These are phyloP conservation scores for Ceratobasidium sp. DNA, from an alignment of 1,284 basidiomycete genomes.

Conservation along the genomic window DNA sequence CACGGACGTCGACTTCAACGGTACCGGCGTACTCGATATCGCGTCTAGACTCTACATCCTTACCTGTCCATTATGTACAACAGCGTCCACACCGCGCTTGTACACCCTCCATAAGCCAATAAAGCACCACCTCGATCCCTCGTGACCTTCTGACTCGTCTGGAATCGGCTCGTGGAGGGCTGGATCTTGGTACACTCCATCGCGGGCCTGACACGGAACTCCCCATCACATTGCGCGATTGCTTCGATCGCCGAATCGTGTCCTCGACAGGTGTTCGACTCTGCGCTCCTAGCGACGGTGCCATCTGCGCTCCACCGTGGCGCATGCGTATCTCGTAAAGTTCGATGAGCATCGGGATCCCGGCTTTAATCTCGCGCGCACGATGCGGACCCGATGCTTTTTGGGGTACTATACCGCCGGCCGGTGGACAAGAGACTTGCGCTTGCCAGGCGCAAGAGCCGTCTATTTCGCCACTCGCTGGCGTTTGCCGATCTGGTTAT, in stretches of 20 bases:
- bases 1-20: not conserved
- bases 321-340: slow-evolving; percentile 23
- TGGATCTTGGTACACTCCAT: slow-evolving; percentile 40
- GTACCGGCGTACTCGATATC: not conserved
- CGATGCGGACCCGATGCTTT: not conserved
- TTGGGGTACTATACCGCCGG: slow-evolving; percentile 4
- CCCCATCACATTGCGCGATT: slow-evolving; percentile 18
- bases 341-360: not conserved
- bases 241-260: slow-evolving; percentile 37
- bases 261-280: slow-evolving; percentile 10
- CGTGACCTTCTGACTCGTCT: slow-evolving; percentile 38
- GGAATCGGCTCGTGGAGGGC: slow-evolving; percentile 7
- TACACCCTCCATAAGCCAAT: slow-evolving; percentile 1
- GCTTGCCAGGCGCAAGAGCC: not conserved
- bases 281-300: not conserved
- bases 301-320: slow-evolving; percentile 41
- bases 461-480: not conserved
- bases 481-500: slow-evolving; percentile 28
- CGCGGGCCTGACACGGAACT: slow-evolving; percentile 23
- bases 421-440: slow-evolving; percentile 7
- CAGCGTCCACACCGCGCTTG: slow-evolving; percentile 24
- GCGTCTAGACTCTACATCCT: slow-evolving; percentile 35
- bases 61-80: slow-evolving; percentile 42
- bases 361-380: not conserved
- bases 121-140: not conserved